phyloP scores from a whole-genome alignment of 305 asterid genomes.

The Fraxinus sp. region DNA sequence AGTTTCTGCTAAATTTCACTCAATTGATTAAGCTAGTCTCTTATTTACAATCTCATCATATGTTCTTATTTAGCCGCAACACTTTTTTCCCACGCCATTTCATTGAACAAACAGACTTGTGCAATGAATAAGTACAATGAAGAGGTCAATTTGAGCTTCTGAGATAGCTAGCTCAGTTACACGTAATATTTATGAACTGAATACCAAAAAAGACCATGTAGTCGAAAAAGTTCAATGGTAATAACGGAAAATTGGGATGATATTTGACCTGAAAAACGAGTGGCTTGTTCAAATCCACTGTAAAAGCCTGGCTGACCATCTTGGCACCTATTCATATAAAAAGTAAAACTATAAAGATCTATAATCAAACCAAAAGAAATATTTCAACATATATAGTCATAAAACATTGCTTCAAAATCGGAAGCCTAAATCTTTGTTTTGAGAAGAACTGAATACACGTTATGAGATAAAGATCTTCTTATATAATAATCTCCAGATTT shows the following conservation, averaged over 20 bases:
- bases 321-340: constrained; percentile 42
- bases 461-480: neutral
- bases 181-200: neutral
- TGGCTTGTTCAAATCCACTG: constrained; percentile 71
- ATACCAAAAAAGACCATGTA: neutral
- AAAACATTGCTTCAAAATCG: neutral
- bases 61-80: neutral
- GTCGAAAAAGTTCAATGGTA: neutral
- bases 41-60: neutral
- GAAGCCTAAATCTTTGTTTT: neutral
- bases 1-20: neutral
- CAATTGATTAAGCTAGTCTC: neutral
- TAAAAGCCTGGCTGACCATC: constrained; percentile 64
- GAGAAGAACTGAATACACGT: neutral
- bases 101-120: neutral
- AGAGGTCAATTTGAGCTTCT: neutral
- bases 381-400: neutral
- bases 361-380: neutral
- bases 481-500: neutral
- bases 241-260: neutral
- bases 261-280: constrained; percentile 62
- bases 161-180: neutral
- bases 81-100: neutral
- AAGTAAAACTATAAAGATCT: neutral
- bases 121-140: neutral